Evolutionary conservation across 2,329 filamentous ascomycete species (phyloP).

Genomic region (Colletotrichum lupini): DNA sequence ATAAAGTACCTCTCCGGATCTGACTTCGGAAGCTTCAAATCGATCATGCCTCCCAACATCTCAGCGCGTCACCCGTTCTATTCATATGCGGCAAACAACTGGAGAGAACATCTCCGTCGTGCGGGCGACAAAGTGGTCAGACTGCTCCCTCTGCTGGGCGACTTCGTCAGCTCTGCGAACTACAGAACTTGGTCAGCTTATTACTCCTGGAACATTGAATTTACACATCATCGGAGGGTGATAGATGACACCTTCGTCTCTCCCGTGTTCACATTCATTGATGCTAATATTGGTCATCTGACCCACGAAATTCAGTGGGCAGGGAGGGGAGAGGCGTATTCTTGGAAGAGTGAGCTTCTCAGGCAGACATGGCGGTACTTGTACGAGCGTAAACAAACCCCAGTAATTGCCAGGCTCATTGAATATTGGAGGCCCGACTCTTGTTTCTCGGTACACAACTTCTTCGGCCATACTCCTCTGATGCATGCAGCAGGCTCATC

Average conservation of each 20-base stretch:
- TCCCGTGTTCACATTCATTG: slow-evolving; percentile 3
- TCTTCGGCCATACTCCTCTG: slow-evolving; percentile 22
- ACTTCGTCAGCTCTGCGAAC: slow-evolving; percentile 24
- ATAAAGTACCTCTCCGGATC: slow-evolving; percentile 36
- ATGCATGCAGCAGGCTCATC: slow-evolving; percentile 35
- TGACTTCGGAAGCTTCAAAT: neutral
- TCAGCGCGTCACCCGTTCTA: slow-evolving; percentile 31
- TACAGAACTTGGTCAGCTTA: slow-evolving; percentile 37
- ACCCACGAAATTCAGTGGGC: neutral
- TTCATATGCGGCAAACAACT: slow-evolving; percentile 34
- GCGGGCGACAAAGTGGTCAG: slow-evolving; percentile 21
- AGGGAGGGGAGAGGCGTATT: neutral
- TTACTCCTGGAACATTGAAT: neutral
- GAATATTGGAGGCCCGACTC: neutral
- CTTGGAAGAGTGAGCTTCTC: neutral
- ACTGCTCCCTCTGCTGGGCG: slow-evolving; percentile 25
- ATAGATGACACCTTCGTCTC: neutral
- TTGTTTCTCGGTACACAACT: neutral
- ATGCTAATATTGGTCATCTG: neutral
- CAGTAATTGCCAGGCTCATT: neutral
- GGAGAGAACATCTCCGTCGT: slow-evolving; percentile 29
- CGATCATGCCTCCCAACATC: neutral
- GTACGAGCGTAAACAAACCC: neutral
- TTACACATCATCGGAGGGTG: neutral
- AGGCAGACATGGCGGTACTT: neutral